Base-by-base conservation (phyloP, 139 green algal species). In the Tetraselmis striata region DNA sequence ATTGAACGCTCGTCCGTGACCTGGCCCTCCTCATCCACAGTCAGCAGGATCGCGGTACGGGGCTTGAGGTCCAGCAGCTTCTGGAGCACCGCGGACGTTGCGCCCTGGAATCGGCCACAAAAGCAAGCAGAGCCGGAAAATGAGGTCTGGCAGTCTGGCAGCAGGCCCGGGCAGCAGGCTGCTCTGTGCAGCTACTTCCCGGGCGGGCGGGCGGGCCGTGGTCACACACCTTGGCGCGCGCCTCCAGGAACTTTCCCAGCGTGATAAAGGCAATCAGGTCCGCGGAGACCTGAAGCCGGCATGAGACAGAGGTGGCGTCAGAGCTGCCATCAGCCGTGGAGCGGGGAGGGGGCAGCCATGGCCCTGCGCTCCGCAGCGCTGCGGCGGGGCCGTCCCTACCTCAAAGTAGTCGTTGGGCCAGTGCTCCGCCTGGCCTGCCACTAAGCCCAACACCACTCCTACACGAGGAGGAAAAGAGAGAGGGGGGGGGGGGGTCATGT, bases 201-300 rank as follows among this genome's bases (percentile, higher is more conserved):
- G n/a, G n/a, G n/a, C n/a, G n/a, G n/a, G n/a, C n/a, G n/a, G n/a
- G n/a, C n/a, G n/a, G n/a, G n/a, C n/a, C n/a, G n/a, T n/a, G n/a
- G n/a, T n/a, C n/a, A n/a, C 77, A 32, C 29, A 74, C 86, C 30
- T 88, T 88, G 28, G 89, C 87, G 1, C 27, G 30, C 27, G 76
- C 30, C 27, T 93, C 89, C 24, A 93, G 59, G 74, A 88, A 92
- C 80, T 93, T 93, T 1, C 89, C 89, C 1, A 92, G 77, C 28
- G 90, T 81, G 58, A 93, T 91, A 83, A 93, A 93, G 27, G 85
- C 90, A 32, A 93, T 88, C 0, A 93, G 83, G 84, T 90, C 89
- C 24, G 87, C 84, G 32, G 45, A 81, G 58, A 89, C 92, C 59
- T 93, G n/a, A n/a, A n/a, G n/a, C n/a, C n/a, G n/a, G n/a, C n/a